Evolutionary conservation across 1,139 yeast genomes (phyloP), one percentile per base, ranked within the genome.

Genomic region (Kodamaea alishanica): DNA sequence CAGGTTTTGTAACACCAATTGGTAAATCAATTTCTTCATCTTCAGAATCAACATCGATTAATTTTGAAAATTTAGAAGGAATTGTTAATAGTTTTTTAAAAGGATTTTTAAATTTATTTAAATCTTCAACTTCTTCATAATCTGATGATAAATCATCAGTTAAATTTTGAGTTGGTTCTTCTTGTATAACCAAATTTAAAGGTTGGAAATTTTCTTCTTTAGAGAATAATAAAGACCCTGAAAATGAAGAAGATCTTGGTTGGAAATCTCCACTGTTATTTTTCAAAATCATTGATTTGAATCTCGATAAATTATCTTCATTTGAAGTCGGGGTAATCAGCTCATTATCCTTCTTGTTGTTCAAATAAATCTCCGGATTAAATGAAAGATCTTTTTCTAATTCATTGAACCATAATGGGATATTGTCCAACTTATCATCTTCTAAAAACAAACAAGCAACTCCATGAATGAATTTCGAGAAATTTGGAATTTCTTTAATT

Each of bases 381-480:
- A 47, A 50, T 9, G 51, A 42, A 24, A 50, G 49, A 30, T 50
- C 54, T 41, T 70, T 73, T 56, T 92, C 97, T 52, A 92, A 70
- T 47, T 90, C 97, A 46, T 94, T 88, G 51, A 88, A 74, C 98
- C 98, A 92, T 61, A 88, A 85, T 38, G 98, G 98, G 48, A 92
- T 71, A 47, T 84, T 81, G 55, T 89, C 96, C 55, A 92, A 74
- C 52, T 85, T 83, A 54, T 90, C 97, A 57, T 87, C 95, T 59
- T 90, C 97, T 42, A 88, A 77, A 58, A 83, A 92, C 46, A 92
- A 73, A 2, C 88, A 74, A 6, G 97, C 90, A 47, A 89, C 80
- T 63, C 96, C 97, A 60, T 89, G 97, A 48, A 89, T 75, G 55
- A 85, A 89, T 64, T 88, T 85, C 36, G 95, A 84, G 54, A 89